These are phyloP conservation scores for Exophiala sideris DNA, from an alignment of 2,329 filamentous ascomycete genomes.

Conservation along the genomic window DNA sequence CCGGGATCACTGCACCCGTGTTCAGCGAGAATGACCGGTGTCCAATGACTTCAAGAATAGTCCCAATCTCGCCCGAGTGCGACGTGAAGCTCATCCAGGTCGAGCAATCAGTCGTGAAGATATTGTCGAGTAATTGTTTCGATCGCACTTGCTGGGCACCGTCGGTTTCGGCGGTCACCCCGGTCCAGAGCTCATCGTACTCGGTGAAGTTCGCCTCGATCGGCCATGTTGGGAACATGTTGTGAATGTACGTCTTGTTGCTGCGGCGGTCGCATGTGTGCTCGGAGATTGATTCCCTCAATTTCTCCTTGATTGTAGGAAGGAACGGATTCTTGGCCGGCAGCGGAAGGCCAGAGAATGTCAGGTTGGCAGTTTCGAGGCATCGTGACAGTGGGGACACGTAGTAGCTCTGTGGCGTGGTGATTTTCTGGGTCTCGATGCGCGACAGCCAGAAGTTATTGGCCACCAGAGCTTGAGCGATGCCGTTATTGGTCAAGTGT, in stretches of 20 bases:
- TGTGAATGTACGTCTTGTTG: constrained; percentile 45
- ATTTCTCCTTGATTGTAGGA: constrained; percentile 57
- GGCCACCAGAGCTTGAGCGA: constrained; percentile 49
- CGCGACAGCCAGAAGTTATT: constrained; percentile 50
- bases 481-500: constrained; percentile 52
- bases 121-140: constrained; percentile 48
- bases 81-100: constrained; percentile 54
- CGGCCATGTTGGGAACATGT: constrained; percentile 48
- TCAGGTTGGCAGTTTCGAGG: constrained; percentile 54
- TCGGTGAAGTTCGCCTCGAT: constrained; percentile 56
- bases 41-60: constrained; percentile 46
- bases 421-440: constrained; percentile 47
- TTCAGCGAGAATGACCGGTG: constrained; percentile 47
- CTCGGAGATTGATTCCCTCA: constrained; percentile 58
- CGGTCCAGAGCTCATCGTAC: constrained; percentile 52
- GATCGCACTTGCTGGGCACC: constrained; percentile 48
- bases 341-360: constrained; percentile 49
- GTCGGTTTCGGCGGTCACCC: constrained; percentile 48
- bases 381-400: constrained; percentile 58
- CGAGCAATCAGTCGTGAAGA: constrained; percentile 49
- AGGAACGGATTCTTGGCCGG: constrained; percentile 47
- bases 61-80: constrained; percentile 58
- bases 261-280: constrained; percentile 61
- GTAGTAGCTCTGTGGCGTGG: constrained; percentile 55
- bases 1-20: constrained; percentile 52